phyloP scores from a whole-genome alignment of 192 early-diverging fungal genomes.

The Coemansia aciculifera region DNA sequence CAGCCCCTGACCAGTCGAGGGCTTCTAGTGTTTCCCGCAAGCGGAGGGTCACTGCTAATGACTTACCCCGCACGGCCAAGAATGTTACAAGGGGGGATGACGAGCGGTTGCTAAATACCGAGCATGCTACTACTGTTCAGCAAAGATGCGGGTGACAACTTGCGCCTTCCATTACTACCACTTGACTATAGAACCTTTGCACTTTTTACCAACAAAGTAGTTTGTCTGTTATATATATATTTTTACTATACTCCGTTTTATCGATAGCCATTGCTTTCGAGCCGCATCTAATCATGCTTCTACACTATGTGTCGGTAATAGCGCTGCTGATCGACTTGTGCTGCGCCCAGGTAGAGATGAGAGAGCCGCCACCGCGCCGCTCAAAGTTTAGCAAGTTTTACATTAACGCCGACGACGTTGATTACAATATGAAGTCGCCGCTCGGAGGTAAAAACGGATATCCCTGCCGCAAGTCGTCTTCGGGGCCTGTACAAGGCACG shows the following conservation, averaged over 20 bases:
- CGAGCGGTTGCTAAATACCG: background rate
- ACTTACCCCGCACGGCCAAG: background rate
- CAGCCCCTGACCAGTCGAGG: background rate
- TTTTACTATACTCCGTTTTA: background rate
- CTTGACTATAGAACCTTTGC: too few species aligned
- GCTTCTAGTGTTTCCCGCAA: background rate
- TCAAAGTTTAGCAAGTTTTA: constrained; percentile 50
- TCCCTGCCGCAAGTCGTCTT: constrained; percentile 32
- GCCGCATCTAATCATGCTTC: background rate
- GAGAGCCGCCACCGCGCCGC: constrained; percentile 46
- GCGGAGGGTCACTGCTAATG: background rate
- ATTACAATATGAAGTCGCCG: constrained; percentile 53
- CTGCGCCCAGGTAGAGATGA: constrained; percentile 44
- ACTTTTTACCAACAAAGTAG: background rate
- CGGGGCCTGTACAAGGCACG: constrained; percentile 34
- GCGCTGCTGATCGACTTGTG: constrained; percentile 15
- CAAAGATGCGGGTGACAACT: background rate
- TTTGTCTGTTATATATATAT: background rate
- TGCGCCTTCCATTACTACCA: background rate
- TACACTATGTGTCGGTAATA: background rate
- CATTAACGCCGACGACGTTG: constrained; percentile 39
- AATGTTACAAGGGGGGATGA: background rate
- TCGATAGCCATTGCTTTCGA: background rate
- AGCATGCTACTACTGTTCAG: constrained; percentile 3
- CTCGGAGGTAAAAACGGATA: constrained; percentile 39